Percentiles rank a stretch among this genome's conserved stretches.
Conservation (phyloP, 352 stramenopile genomes). For the Thalassiosira livingstoniorum region DNA sequence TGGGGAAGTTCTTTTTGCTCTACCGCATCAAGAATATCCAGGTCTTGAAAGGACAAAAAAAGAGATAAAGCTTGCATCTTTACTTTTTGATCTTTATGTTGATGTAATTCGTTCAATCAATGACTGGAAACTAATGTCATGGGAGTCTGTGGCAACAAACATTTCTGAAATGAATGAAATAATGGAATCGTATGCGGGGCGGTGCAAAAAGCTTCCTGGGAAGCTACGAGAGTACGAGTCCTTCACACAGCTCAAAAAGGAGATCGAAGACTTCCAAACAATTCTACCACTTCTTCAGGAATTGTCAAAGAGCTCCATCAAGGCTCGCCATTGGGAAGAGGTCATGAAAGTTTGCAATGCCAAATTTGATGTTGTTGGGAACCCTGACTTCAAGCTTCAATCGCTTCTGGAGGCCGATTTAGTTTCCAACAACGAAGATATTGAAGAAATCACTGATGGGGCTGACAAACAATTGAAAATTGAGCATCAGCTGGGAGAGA, state of each 20-base stretch:
- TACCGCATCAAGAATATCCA: conserved; percentile 95
- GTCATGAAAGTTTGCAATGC: conserved; percentile 94
- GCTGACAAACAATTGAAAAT: conserved; percentile 99
- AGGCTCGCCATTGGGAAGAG: conserved; percentile 95
- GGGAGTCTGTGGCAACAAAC: conserved; percentile 92
- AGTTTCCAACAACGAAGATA: conserved; percentile 91
- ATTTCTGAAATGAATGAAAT: conserved; percentile 96
- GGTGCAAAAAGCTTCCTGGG: conserved; percentile 97
- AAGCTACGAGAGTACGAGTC: conserved; percentile 97
- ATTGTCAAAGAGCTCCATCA: conserved; percentile 96
- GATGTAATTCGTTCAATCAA: conserved; percentile 97
- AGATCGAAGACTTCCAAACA: conserved; percentile 98
- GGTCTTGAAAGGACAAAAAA: conserved; percentile 97
- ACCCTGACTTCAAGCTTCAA: conserved; percentile 95
- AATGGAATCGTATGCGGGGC: conserved; percentile 94
- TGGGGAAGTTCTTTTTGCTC: conserved; percentile 96
- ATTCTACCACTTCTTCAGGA: conserved; percentile 96
- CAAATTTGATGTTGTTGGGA: conserved; percentile 92
- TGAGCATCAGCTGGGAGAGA: conserved; percentile 93
- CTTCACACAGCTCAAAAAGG: conserved; percentile 95
- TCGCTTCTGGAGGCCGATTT: conserved; percentile 90
- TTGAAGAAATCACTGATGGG: conserved; percentile 97
- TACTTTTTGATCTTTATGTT: conserved; percentile 95
- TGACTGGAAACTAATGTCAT: conserved; percentile 97
- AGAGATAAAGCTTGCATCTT: conserved; percentile 91